Evolutionary conservation across 129 eudicot genomes (phyloP), one percentile per base, ranked within the genome.

Genomic region (Escallonia rubra): DNA sequence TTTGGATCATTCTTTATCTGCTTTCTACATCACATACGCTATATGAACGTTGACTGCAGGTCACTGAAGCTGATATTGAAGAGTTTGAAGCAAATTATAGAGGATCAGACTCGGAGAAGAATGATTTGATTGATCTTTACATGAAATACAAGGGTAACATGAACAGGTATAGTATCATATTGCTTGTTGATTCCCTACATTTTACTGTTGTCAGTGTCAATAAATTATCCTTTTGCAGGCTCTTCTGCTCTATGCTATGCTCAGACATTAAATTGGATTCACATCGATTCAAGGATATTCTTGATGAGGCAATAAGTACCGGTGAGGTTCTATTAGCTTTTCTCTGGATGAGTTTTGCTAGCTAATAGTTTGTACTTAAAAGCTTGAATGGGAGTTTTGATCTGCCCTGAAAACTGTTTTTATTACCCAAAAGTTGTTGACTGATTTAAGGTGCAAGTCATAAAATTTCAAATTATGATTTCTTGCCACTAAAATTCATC

Each of bases 191-290:
- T 48, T 12, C 51, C 14, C 66, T 61, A 5, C 15, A 13, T 46
- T 73, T 66, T 41, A 2, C 38, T 6, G 9, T 34, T 10, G 53
- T 61, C 57, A 5, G 57, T 23, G 16, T 46, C 13, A 54, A 66
- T 1, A 4, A 11, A 1, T 44, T 15, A 53, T 43, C 13, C 56
- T 48, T 8, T 60, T 71, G 6, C 81, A 94, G 99, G 86, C 87
- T 94, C 64, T 94, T 94, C 70, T 89, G 96, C 79, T 90, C 93
- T 65, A 89, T 94, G 99, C 75, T 94, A 52, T 94, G 99, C 82
- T 94, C 99, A 41, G 93, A 94, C 77, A 43, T 90, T n/a, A 80
- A 70, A 67, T 81, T 93, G 78, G 99, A 93, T 81, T 89, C 99
- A 53, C 99, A 93, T 66, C 85, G 96, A 39, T 93, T 89, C 80